These are phyloP conservation scores for Xylariales sp. DNA, from an alignment of 2,329 filamentous ascomycete species.

Conservation along the genomic window DNA sequence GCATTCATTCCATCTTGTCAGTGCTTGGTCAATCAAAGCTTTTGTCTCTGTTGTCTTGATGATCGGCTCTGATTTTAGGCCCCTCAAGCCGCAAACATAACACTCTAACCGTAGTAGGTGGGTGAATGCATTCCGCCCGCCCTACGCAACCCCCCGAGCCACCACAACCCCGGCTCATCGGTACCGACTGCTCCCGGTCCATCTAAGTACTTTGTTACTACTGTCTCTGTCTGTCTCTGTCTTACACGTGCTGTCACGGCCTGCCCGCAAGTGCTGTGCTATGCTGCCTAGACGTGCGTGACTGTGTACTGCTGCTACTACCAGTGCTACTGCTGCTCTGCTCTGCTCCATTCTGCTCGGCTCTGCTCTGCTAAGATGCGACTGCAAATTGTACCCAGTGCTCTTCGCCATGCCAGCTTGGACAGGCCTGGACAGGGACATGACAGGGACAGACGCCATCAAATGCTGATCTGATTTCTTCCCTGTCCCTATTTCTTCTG, in stretches of 20 bases:
- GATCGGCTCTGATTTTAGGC: conserved; percentile 35
- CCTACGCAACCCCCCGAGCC: conserved; percentile 39
- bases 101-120: conserved; percentile 40
- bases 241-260: conserved; percentile 35
- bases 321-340: too few relatives aligned
- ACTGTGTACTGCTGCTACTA: conserved; percentile 4
- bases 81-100: conserved; percentile 39
- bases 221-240: conserved; percentile 39
- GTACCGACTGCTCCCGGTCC: conserved; percentile 40
- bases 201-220: conserved; percentile 36
- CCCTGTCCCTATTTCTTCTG: conserved; percentile 30
- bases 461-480: conserved; percentile 31
- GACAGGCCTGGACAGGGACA: background rate
- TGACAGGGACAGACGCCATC: conserved; percentile 19
- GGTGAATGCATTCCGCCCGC: conserved; percentile 39
- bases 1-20: conserved; percentile 49
- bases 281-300: conserved; percentile 26
- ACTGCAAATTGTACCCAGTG: conserved; percentile 11
- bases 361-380: conserved; percentile 14
- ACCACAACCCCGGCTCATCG: conserved; percentile 45
- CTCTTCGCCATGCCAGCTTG: conserved; percentile 19
- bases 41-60: conserved; percentile 34
- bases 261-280: conserved; percentile 32
- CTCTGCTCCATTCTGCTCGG: background rate
- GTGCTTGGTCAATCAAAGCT: conserved; percentile 50